phyloP scores from a whole-genome alignment of 1,139 yeast species.

The Lodderomyces pseudojiufengensis region DNA sequence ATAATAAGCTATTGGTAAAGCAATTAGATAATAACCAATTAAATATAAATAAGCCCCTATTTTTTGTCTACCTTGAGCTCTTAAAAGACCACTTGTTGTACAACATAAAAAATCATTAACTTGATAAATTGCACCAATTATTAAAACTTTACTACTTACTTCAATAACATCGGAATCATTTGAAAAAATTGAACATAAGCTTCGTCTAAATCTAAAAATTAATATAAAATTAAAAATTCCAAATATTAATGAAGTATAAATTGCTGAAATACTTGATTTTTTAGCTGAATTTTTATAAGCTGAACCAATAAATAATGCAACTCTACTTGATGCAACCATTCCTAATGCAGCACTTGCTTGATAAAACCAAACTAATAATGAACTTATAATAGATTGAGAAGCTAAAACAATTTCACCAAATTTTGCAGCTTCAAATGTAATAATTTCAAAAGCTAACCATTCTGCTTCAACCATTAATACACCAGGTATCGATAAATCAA shows the following conservation, averaged over 20 bases:
- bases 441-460: conserved; percentile 66
- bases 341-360: conserved; percentile 75
- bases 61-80: conserved; percentile 68
- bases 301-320: conserved; percentile 77
- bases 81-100: conserved; percentile 53
- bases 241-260: conserved; percentile 36
- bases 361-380: conserved; percentile 64
- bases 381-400: conserved; percentile 68
- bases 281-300: conserved; percentile 52
- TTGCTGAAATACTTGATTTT: conserved; percentile 40
- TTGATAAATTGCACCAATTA: conserved; percentile 58
- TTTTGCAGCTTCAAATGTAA: conserved; percentile 57
- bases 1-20: conserved; percentile 54
- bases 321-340: conserved; percentile 70
- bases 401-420: conserved; percentile 68
- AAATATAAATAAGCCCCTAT: conserved; percentile 61
- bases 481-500: conserved; percentile 56
- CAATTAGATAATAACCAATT: conserved; percentile 53
- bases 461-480: conserved; percentile 65
- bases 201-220: conserved; percentile 34
- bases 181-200: conserved; percentile 49
- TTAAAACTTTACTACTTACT: conserved; percentile 49
- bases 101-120: conserved; percentile 54
- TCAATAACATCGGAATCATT: conserved; percentile 45
- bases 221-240: conserved; percentile 41